Percentiles rank a stretch among this genome's conserved stretches.
These are phyloP conservation scores for Camillea tinctor DNA, from an alignment of 2,329 filamentous ascomycete genomes.

Conservation along the genomic window DNA sequence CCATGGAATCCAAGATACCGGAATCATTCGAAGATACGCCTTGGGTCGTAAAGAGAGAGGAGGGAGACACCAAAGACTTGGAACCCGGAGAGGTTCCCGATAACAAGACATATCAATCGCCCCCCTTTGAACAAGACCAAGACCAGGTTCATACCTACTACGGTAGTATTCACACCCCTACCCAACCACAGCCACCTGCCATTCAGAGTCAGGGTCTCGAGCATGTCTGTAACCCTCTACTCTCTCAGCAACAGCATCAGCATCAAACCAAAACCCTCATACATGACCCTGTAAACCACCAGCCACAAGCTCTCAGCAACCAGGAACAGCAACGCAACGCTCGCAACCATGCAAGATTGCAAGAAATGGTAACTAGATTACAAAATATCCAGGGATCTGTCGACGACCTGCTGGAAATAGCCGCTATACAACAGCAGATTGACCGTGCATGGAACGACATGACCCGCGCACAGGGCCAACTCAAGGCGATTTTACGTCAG, in stretches of 20 bases:
- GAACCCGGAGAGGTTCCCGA: background rate
- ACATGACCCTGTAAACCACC: background rate
- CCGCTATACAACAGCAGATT: slow-evolving; percentile 12
- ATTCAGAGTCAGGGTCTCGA: background rate
- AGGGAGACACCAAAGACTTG: background rate
- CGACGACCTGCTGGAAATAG: slow-evolving; percentile 11
- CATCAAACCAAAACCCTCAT: background rate
- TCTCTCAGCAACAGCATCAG: background rate
- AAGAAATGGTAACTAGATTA: slow-evolving; percentile 7
- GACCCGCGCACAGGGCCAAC: slow-evolving; percentile 8
- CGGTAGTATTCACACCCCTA: background rate
- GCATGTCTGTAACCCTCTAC: background rate
- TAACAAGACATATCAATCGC: background rate
- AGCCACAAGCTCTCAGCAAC: background rate
- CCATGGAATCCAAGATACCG: background rate
- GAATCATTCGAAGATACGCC: background rate
- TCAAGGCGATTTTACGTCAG: slow-evolving; percentile 8
- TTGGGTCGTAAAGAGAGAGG: background rate
- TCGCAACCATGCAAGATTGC: slow-evolving; percentile 10
- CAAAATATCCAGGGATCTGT: slow-evolving; percentile 14
- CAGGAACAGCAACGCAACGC: slow-evolving; percentile 1
- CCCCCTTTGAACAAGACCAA: background rate
- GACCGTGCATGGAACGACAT: slow-evolving; percentile 11
- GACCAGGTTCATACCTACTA: background rate
- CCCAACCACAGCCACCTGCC: background rate